A percentile compares a stretch with the other conserved stretches of the same genome.
Conservation (phyloP, 2,329 filamentous ascomycete genomes). For the Claviceps pusilla region DNA sequence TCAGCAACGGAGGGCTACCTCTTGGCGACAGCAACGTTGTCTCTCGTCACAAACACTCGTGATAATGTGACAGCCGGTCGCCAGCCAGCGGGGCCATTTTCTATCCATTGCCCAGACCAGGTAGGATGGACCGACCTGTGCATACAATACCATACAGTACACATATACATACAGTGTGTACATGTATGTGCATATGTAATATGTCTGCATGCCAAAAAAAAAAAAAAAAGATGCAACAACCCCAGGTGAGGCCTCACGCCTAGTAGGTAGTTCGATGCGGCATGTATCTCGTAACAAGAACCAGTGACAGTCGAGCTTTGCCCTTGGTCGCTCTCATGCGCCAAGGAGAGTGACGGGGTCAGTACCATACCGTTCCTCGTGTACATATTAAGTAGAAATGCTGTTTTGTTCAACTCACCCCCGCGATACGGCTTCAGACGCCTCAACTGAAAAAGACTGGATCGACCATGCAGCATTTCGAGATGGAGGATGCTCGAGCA, state of each 20-base stretch:
- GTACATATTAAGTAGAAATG: too few relatives aligned
- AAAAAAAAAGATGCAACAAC: too few relatives aligned
- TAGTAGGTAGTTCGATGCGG: too few relatives aligned
- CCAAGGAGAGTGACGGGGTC: too few relatives aligned
- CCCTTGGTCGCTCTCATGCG: neutral
- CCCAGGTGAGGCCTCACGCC: too few relatives aligned
- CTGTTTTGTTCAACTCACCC: neutral
- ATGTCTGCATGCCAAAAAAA: too few relatives aligned
- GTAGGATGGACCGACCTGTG: neutral
- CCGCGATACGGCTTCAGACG: neutral
- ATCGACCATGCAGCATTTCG: conserved; percentile 2
- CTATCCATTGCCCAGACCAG: neutral
- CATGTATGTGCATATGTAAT: too few relatives aligned
- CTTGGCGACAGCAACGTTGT: neutral
- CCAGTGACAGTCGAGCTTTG: neutral
- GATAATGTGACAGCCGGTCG: neutral
- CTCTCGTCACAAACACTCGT: neutral
- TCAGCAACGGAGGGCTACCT: too few relatives aligned
- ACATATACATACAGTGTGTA: too few relatives aligned
- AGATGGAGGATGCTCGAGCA: conserved; percentile 2
- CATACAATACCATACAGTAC: too few relatives aligned
- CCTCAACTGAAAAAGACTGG: conserved; percentile 4
- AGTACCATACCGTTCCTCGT: neutral
- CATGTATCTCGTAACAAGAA: neutral
- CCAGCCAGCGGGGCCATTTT: neutral